A percentile compares a stretch with the other conserved stretches of the same genome.
These are phyloP conservation scores for Sextonia rubra DNA, from an alignment of 164 flowering plant genomes.

Conservation along the genomic window DNA sequence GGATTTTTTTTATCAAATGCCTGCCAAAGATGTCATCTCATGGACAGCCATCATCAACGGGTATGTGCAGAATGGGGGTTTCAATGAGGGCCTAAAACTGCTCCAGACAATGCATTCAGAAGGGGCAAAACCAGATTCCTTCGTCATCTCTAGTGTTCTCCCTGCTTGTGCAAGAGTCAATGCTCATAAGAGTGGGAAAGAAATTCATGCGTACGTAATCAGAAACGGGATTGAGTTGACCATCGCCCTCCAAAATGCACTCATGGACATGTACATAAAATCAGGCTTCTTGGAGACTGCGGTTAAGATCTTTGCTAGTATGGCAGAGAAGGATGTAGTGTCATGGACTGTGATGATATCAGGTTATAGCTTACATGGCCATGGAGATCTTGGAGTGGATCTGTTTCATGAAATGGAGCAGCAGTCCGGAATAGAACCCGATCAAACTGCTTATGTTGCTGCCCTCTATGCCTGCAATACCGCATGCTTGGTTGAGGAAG, in stretches of 20 bases:
- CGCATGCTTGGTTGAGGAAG: slow-evolving; percentile 51
- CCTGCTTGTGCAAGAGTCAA: slow-evolving; percentile 69
- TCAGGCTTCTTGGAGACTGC: slow-evolving; percentile 53
- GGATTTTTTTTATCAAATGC: slow-evolving; percentile 43
- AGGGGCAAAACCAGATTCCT: slow-evolving; percentile 47
- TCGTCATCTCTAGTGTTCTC: slow-evolving; percentile 43
- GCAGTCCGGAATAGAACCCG: slow-evolving; percentile 17
- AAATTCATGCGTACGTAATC: slow-evolving; percentile 52
- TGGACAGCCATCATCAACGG: slow-evolving; percentile 53
- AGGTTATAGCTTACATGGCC: slow-evolving; percentile 65
- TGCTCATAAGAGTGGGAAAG: slow-evolving; percentile 58
- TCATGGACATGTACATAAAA: slow-evolving; percentile 71
- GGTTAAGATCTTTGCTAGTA: slow-evolving; percentile 34
- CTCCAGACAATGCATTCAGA: slow-evolving; percentile 43
- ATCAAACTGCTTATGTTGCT: slow-evolving; percentile 37
- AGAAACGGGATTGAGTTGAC: slow-evolving; percentile 32
- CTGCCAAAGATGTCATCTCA: slow-evolving; percentile 45
- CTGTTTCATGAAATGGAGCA: slow-evolving; percentile 43
- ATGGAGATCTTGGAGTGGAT: slow-evolving; percentile 44
- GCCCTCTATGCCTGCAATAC: slow-evolving; percentile 55
- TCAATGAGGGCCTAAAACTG: slow-evolving; percentile 57
- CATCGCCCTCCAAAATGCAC: slow-evolving; percentile 43
- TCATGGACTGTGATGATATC: slow-evolving; percentile 74
- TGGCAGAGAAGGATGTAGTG: slow-evolving; percentile 41
- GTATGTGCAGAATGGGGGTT: slow-evolving; percentile 55